Percentiles rank a stretch among this genome's conserved stretches.
phyloP scores from a whole-genome alignment of 192 early-diverging fungal species.

The Entomortierella beljakovae region DNA sequence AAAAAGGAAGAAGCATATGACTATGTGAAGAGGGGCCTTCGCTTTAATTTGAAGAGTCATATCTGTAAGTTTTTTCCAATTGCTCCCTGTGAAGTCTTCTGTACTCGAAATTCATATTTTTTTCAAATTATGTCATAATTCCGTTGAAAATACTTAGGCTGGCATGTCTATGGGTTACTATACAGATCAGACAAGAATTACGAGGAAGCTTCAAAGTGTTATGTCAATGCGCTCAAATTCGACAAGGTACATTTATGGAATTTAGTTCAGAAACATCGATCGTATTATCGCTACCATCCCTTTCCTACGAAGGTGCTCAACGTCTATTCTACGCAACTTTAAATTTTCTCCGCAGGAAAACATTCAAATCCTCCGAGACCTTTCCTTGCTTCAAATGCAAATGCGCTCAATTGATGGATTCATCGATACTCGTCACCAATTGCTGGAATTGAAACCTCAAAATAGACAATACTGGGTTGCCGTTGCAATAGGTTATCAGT shows the following conservation, averaged over 20 bases:
- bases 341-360: too few relatives aligned
- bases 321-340: background rate
- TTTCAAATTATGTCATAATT: too few relatives aligned
- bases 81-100: too few relatives aligned
- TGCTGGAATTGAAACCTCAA: constrained; percentile 76
- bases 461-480: constrained; percentile 86
- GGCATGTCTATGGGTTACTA: constrained; percentile 97
- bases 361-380: constrained; percentile 91
- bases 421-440: constrained; percentile 74
- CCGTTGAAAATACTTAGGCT: constrained; percentile 63
- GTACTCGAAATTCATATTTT: too few relatives aligned
- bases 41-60: constrained; percentile 83
- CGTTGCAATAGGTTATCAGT: constrained; percentile 85
- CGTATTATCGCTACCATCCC: background rate
- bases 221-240: constrained; percentile 85
- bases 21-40: constrained; percentile 85
- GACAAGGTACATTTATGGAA: constrained; percentile 68
- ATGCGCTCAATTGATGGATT: constrained; percentile 86
- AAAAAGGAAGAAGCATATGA: constrained; percentile 93
- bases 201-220: constrained; percentile 92
- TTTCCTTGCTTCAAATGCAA: constrained; percentile 86
- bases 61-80: constrained; percentile 92
- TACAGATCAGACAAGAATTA: constrained; percentile 94
- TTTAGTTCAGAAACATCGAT: background rate
- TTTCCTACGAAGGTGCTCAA: background rate